Conservation (phyloP, 75 land plant species). For the Cryptomeria japonica region DNA sequence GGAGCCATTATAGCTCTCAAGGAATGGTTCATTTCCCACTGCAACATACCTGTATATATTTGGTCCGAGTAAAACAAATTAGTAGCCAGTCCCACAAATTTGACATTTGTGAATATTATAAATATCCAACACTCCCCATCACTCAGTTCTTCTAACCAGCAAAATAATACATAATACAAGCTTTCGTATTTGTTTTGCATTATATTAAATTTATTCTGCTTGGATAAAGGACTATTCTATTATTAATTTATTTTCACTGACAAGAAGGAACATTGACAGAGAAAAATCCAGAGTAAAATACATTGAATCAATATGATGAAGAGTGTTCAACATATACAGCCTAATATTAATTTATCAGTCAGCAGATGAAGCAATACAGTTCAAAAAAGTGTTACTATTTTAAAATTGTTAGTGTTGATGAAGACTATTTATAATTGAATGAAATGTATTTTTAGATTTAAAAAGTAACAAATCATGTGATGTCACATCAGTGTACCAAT, state of each 20-base stretch:
- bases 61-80: not conserved
- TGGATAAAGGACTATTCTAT: not conserved
- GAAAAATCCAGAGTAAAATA: not conserved
- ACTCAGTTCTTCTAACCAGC: not conserved
- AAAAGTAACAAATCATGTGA: too few relatives aligned
- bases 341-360: not conserved
- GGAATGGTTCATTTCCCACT: slow-evolving; percentile 74
- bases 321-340: not conserved
- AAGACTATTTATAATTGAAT: too few relatives aligned
- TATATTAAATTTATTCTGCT: not conserved
- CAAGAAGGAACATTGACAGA: not conserved
- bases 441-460: too few relatives aligned
- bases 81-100: not conserved
- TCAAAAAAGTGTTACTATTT: too few relatives aligned
- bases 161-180: not conserved
- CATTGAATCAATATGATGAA: not conserved
- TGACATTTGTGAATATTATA: not conserved
- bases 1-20: slow-evolving; percentile 42
- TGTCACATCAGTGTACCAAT: too few relatives aligned
- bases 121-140: not conserved
- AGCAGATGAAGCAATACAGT: not conserved
- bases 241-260: not conserved
- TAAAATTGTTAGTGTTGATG: too few relatives aligned
- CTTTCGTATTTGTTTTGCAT: not conserved
- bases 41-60: slow-evolving; percentile 60